Percentiles rank a stretch among this genome's conserved stretches.
These are phyloP conservation scores for Ramaria rubella DNA, from an alignment of 768 basidiomycete genomes.

Conservation along the genomic window DNA sequence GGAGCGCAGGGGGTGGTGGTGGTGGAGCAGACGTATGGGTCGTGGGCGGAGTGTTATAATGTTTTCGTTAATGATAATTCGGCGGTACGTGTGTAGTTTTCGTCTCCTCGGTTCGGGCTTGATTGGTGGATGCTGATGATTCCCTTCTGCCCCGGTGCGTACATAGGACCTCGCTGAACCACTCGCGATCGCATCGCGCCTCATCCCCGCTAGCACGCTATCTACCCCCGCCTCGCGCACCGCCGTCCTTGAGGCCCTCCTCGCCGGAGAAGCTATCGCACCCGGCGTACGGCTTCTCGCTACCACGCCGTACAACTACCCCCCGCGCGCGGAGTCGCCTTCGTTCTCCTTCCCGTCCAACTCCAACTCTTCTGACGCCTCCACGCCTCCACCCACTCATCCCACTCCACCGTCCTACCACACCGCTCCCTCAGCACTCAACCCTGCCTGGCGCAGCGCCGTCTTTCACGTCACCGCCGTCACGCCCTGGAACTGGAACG, in stretches of 20 bases:
- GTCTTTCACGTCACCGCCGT: conserved; percentile 41
- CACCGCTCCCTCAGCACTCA: too few species aligned
- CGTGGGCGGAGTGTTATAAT: conserved; percentile 35
- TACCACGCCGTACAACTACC: conserved; percentile 7
- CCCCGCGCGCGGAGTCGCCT: not conserved
- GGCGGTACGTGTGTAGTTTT: conserved; percentile 25
- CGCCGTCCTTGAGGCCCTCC: not conserved
- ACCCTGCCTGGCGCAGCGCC: conserved; percentile 38
- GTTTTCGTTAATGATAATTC: conserved; percentile 31
- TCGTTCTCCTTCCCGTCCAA: not conserved
- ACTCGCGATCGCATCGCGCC: conserved; percentile 5
- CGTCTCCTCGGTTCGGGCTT: conserved; percentile 17
- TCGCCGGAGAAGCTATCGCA: not conserved
- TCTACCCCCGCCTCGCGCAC: not conserved
- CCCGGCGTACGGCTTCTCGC: conserved; percentile 3
- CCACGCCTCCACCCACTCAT: not conserved
- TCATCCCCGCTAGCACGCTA: not conserved
- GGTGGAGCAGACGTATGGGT: conserved; percentile 35
- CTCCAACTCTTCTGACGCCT: not conserved
- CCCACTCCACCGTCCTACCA: not conserved
- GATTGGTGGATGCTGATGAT: not conserved
- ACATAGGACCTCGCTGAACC: conserved; percentile 4
- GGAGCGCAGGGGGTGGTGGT: conserved; percentile 19
- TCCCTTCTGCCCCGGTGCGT: too few species aligned
- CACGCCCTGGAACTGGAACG: conserved; percentile 41